Percentiles rank a stretch among this genome's conserved stretches.
phyloP scores from a whole-genome alignment of 768 basidiomycete species.

The Boletellus ananas region DNA sequence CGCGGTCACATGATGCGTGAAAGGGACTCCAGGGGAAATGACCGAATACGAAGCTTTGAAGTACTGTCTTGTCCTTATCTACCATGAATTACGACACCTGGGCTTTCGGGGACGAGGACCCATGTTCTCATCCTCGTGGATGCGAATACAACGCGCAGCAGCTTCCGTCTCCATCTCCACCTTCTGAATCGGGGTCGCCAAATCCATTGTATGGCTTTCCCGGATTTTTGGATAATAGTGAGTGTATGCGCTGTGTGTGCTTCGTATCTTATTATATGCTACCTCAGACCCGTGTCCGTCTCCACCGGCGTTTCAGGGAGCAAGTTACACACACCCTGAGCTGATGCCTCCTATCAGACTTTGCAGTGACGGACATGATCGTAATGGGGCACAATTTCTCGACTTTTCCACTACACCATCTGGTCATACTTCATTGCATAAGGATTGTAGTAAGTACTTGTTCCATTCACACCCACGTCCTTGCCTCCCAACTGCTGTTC shows the following conservation, averaged over 20 bases:
- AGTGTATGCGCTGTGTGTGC: slow-evolving; percentile 22
- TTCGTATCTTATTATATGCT: slow-evolving; percentile 14
- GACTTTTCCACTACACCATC: neutral
- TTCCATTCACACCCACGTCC: neutral
- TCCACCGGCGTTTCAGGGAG: slow-evolving; percentile 27
- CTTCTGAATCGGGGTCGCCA: slow-evolving; percentile 2
- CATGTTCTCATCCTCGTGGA: neutral
- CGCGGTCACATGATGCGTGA: slow-evolving; percentile 11
- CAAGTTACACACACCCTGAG: slow-evolving; percentile 2
- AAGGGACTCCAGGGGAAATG: neutral
- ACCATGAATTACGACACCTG: slow-evolving; percentile 16
- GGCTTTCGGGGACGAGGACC: neutral
- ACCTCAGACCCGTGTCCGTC: slow-evolving; percentile 35
- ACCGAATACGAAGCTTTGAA: too few relatives aligned
- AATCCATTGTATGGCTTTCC: slow-evolving; percentile 4
- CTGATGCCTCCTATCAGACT: neutral
- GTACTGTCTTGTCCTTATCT: slow-evolving; percentile 4
- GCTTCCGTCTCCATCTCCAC: slow-evolving; percentile 8
- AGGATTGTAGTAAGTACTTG: slow-evolving; percentile 2
- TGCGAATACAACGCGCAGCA: neutral
- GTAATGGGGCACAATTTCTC: neutral
- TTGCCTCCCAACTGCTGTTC: neutral
- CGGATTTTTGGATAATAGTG: slow-evolving; percentile 15
- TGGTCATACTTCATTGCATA: neutral
- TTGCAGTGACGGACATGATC: slow-evolving; percentile 1